Base-by-base conservation (phyloP, 2,329 filamentous ascomycete genomes). In the Talaromyces sp. region DNA sequence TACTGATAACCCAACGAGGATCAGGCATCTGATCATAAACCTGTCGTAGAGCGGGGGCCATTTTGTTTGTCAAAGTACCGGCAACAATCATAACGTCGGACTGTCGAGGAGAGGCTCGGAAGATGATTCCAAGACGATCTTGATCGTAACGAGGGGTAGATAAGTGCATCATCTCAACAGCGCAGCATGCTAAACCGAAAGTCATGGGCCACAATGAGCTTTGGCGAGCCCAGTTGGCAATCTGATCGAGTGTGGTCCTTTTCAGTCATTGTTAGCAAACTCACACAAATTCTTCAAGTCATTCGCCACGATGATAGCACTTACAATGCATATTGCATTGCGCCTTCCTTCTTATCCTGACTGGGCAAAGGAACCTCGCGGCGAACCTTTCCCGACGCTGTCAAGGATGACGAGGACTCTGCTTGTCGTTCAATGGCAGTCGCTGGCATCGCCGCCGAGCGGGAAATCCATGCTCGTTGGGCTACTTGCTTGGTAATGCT, bases 21-120 rank as follows among this genome's bases (percentile, higher is more conserved):
- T 96, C 92, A 52, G 92, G 92, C 92, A 96, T 96, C 82, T 96
- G 92, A 79, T 96, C 91, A 80, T 96, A 96, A 67, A 93, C 90
- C 80, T 93, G 91, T 76, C 92, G 86, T 72, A 96, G 82, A 48
- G 91, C 92, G 16, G 91, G 91, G 1, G 91, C 91, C 92, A 96
- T 96, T 83, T 96, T 96, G 83, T 96, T 96, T 70, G 91, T 96
- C 68, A 96, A 84, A 40, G 91, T 96, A 67, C 91, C 91, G 58
- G 91, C 91, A 46, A 95, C 91, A 72, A 95, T 95, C 91, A 95
- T 93, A 69, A 95, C 89, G 77, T 95, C 91, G 67, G 90, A 92
- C 77, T 93, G 90, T 67, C 90, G 88, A 3, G 90, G 90, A 44
- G 90, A 93, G 65, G 90, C 90, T 71, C 90, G 88, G 86, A 93